These are phyloP conservation scores for Russula compacta DNA, from an alignment of 768 basidiomycete genomes.

Conservation along the genomic window DNA sequence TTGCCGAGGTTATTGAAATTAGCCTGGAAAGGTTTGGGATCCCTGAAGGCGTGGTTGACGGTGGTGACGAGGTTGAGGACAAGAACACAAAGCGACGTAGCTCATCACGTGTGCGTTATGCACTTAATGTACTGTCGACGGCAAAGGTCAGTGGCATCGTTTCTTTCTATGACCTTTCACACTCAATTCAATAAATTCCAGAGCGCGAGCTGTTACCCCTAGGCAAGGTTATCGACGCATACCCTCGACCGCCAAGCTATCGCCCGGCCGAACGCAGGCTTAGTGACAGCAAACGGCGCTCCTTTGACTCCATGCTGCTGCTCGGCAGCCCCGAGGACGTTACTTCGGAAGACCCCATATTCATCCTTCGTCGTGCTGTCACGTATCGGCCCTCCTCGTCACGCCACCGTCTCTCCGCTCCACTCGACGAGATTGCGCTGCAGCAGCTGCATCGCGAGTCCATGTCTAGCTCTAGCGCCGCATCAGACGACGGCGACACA, in stretches of 20 bases:
- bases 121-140: slow-evolving; percentile 51
- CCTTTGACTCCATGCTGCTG: slow-evolving; percentile 69
- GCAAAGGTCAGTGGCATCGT: slow-evolving; percentile 47
- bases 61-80: slow-evolving; percentile 96
- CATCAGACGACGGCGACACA: slow-evolving; percentile 40
- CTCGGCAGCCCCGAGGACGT: slow-evolving; percentile 70
- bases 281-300: slow-evolving; percentile 68
- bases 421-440: slow-evolving; percentile 77
- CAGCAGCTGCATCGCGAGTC: slow-evolving; percentile 65
- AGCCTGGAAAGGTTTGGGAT: slow-evolving; percentile 93
- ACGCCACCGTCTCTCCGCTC: slow-evolving; percentile 63
- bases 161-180: neutral
- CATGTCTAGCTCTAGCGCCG: slow-evolving; percentile 44
- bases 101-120: slow-evolving; percentile 70
- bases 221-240: slow-evolving; percentile 79
- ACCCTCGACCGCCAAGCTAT: slow-evolving; percentile 62
- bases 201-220: slow-evolving; percentile 75
- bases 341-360: slow-evolving; percentile 74
- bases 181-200: slow-evolving; percentile 26
- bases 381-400: slow-evolving; percentile 64
- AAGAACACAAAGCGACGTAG: slow-evolving; percentile 78
- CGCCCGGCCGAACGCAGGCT: slow-evolving; percentile 52
- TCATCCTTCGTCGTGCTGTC: slow-evolving; percentile 77
- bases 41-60: slow-evolving; percentile 93
- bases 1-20: slow-evolving; percentile 92